Base-by-base conservation (phyloP, 305 asterid genomes). In the Withania somnifera region DNA sequence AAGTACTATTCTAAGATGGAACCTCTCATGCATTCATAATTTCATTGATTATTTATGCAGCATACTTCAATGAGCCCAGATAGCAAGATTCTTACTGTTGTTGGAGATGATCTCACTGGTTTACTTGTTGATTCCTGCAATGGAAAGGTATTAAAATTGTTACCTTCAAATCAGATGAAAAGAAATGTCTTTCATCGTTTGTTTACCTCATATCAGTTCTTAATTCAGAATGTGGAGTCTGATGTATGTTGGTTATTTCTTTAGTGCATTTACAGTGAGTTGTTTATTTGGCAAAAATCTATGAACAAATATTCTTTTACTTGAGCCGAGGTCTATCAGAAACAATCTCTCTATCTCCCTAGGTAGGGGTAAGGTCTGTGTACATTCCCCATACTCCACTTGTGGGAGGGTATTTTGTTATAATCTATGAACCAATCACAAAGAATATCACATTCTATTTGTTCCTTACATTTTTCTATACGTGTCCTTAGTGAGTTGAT, bases 31-130 rank as follows among this genome's bases (percentile, higher is more conserved):
- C 7, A 0, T 30, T 76, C n/a, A 6, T 76, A n/a, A 76, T 76
- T 51, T 30, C 47, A 17, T 50, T 50, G 56, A 26, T 28, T 50
- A 28, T 47, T 84, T 56, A 66, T 83, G 88, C 97, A 93, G 98
- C 97, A 93, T 82, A 91, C 97, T 32, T 87, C 97, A 20, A 84
- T 91, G 84, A 93, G 95, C 86, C 95, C 98, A 13, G 92, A 92
- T 40, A 81, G 89, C 83, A 90, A 91, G 88, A 93, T 93, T 85
- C 75, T 93, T 83, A 82, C 92, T 24, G 93, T 93, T 68, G 92
- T 92, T 34, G 98, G 98, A 87, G 98, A 93, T 86, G 89, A 88
- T 84, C 87, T 77, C 17, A 87, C 88, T 76, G 95, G 93, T 36
- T 84, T 93, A 80, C 91, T 93, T 22, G 89, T 92, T 28, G 98